Evolutionary conservation across 805 yeast genomes (phyloP).

Genomic region (Candida berthetii): DNA sequence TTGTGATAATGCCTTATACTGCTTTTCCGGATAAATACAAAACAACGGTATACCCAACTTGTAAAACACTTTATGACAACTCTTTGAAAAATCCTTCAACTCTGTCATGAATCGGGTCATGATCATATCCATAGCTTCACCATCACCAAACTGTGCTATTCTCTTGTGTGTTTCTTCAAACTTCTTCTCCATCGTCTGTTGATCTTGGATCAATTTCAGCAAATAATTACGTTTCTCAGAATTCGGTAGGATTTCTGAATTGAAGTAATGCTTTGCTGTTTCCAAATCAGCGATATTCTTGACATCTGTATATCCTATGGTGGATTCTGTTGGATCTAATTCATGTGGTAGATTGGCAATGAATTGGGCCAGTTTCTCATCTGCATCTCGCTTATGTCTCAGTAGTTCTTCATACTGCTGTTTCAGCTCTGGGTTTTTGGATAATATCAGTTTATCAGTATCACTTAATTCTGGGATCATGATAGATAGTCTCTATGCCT

Average conservation of each 20-base stretch:
- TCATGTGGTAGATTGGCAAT: not conserved
- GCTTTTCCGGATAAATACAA: not conserved
- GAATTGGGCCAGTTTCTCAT: too few species aligned
- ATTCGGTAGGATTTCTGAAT: not conserved
- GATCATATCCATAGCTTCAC: not conserved
- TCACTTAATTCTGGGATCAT: not conserved
- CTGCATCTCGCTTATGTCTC: not conserved
- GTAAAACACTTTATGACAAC: not conserved
- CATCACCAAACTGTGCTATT: not conserved
- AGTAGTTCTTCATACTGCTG: not conserved
- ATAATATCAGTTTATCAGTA: not conserved
- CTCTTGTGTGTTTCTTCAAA: constrained; percentile 1
- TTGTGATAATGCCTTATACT: constrained; percentile 1
- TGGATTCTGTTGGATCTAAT: too few species aligned
- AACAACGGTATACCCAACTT: not conserved
- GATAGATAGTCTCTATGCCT: too few species aligned
- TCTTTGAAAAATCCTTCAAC: not conserved
- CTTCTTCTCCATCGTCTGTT: not conserved
- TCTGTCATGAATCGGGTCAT: not conserved
- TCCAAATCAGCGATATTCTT: not conserved
- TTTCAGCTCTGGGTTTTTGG: not conserved
- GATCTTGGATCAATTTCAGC: not conserved
- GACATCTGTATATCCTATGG: not conserved
- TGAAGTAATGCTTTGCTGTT: not conserved
- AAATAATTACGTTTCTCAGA: not conserved